Evolutionary conservation across 148 eudicot genomes (phyloP).

Genomic region (Selenicereus undatus): DNA sequence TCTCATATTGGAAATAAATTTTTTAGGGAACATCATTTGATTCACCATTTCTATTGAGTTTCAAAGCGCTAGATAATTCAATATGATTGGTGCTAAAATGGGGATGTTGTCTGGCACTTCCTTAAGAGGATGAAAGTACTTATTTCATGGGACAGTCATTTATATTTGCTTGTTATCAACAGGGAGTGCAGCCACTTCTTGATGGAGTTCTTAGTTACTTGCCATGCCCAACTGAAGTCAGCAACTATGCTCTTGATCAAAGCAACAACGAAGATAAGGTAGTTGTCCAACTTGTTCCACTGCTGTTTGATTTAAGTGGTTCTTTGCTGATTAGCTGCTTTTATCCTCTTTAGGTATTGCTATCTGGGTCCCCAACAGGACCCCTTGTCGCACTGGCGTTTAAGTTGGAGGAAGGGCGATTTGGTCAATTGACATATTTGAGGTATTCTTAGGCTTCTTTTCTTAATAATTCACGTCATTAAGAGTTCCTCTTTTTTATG

Average conservation of each 20-base stretch:
- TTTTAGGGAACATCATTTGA: not conserved
- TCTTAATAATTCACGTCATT: not conserved
- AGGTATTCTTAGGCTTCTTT: conserved; percentile 39
- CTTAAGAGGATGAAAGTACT: not conserved
- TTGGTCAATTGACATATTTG: conserved; percentile 90
- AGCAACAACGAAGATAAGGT: conserved; percentile 91
- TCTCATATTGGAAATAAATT: not conserved
- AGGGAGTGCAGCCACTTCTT: conserved; percentile 98
- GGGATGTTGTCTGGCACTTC: not conserved
- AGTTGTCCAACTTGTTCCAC: conserved; percentile 3
- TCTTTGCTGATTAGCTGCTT: not conserved
- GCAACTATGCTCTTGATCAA: conserved; percentile 87
- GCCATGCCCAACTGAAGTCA: conserved; percentile 93
- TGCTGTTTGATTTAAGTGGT: conserved; percentile 2
- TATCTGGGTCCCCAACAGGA: conserved; percentile 74
- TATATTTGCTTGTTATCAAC: conserved; percentile 22
- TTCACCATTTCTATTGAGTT: not conserved
- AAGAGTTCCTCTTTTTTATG: conserved; percentile 4
- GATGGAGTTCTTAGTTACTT: conserved; percentile 82
- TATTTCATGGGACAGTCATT: not conserved
- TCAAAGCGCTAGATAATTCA: not conserved
- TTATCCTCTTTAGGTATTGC: conserved; percentile 45
- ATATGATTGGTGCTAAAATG: not conserved
- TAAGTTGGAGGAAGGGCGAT: conserved; percentile 91
- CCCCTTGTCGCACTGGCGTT: conserved; percentile 95